A percentile compares a stretch with the other conserved stretches of the same genome.
Conservation (phyloP, 2,329 filamentous ascomycete species). For the Fusarium transvaalense region DNA sequence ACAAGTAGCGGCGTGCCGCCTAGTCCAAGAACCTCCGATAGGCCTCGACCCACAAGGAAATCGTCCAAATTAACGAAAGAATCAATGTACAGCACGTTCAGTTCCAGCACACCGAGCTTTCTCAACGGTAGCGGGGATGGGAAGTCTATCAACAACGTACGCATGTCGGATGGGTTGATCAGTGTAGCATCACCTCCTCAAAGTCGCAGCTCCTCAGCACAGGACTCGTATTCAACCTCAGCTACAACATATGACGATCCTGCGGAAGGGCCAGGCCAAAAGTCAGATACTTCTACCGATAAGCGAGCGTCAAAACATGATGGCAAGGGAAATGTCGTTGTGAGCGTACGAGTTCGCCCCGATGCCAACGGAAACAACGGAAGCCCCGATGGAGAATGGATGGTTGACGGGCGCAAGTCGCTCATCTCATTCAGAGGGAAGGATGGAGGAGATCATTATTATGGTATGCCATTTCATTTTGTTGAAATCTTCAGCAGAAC, state of each 20-base stretch:
- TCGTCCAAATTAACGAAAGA: constrained; percentile 67
- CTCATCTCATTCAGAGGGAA: constrained; percentile 87
- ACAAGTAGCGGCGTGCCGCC: constrained; percentile 70
- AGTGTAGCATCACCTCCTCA: constrained; percentile 86
- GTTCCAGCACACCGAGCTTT: constrained; percentile 74
- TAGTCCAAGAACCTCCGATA: constrained; percentile 69
- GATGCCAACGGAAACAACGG: constrained; percentile 75
- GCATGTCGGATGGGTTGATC: constrained; percentile 80
- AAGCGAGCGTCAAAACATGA: constrained; percentile 71
- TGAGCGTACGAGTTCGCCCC: constrained; percentile 93
- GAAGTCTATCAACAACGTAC: constrained; percentile 75
- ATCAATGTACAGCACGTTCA: constrained; percentile 63
- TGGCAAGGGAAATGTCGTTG: constrained; percentile 92
- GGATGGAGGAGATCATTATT: constrained; percentile 92
- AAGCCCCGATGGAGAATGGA: constrained; percentile 84
- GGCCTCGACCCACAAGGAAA: constrained; percentile 62
- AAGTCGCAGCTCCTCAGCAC: constrained; percentile 90
- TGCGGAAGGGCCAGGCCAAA: constrained; percentile 64
- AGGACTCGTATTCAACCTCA: constrained; percentile 92
- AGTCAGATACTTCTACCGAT: constrained; percentile 52
- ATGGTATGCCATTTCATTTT: constrained; percentile 70
- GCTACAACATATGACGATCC: constrained; percentile 89
- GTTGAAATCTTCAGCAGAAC: constrained; percentile 10
- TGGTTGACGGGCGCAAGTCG: constrained; percentile 86
- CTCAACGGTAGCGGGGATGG: constrained; percentile 83